Percentiles rank a stretch among this genome's conserved stretches.
Conservation (phyloP, 164 flowering plant species). For the Chloranthus sessilifolius region DNA sequence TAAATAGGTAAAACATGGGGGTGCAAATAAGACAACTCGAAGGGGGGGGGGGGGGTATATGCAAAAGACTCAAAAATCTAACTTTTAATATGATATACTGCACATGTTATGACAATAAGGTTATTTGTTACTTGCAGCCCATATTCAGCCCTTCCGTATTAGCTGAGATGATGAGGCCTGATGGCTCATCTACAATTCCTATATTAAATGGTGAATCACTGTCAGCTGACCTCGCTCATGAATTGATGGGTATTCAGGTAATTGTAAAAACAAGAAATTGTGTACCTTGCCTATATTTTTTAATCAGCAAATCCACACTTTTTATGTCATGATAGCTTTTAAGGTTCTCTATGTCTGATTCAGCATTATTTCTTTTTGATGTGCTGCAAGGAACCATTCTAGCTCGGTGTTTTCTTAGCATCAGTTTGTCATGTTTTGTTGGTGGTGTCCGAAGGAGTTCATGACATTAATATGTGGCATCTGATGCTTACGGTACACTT, state of each 20-base stretch:
- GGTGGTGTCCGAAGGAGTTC: conserved; percentile 87
- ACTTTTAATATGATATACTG: too few species aligned
- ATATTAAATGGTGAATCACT: conserved; percentile 54
- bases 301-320: not conserved
- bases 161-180: conserved; percentile 83
- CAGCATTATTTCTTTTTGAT: conserved; percentile 4
- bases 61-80: too few species aligned
- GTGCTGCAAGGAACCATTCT: conserved; percentile 61
- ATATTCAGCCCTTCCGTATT: conserved; percentile 74
- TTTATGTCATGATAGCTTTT: too few species aligned
- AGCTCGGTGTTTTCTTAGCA: conserved; percentile 77
- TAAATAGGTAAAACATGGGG: too few species aligned
- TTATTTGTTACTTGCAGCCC: too few species aligned
- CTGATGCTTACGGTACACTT: conserved; percentile 80
- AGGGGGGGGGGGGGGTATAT: too few species aligned
- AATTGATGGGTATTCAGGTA: conserved; percentile 84
- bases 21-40: too few species aligned
- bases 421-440: conserved; percentile 72
- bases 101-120: too few species aligned
- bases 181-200: conserved; percentile 68
- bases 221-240: conserved; percentile 84
- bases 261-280: conserved; percentile 4
- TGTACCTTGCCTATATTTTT: not conserved
- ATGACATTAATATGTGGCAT: conserved; percentile 66
- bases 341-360: conserved; percentile 6